Evolutionary conservation across 2,329 filamentous ascomycete genomes (phyloP).

Genomic region (Sphaceloma murrayae): DNA sequence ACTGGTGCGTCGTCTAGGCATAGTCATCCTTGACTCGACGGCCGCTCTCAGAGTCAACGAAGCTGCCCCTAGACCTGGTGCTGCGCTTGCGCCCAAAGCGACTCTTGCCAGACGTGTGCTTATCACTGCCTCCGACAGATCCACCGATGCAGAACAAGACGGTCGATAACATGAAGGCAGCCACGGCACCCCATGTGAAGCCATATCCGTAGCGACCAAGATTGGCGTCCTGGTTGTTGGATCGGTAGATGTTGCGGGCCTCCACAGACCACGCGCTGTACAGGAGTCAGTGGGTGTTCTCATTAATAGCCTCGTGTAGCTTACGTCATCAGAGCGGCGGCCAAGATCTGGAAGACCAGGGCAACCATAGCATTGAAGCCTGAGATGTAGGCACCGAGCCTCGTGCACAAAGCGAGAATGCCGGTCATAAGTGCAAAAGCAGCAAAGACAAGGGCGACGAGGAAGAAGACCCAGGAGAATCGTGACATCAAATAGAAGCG

Average conservation of each 20-base stretch:
- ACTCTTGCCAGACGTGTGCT: constrained; percentile 29
- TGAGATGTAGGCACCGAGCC: constrained; percentile 59
- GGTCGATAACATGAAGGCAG: constrained; percentile 55
- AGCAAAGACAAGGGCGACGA: constrained; percentile 75
- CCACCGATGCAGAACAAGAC: constrained; percentile 56
- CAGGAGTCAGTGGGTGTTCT: constrained; percentile 22
- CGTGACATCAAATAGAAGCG: constrained; percentile 78
- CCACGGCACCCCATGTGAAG: constrained; percentile 66
- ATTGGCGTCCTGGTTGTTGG: constrained; percentile 45
- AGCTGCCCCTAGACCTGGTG: constrained; percentile 41
- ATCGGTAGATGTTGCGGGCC: constrained; percentile 57
- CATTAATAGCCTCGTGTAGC: constrained; percentile 28
- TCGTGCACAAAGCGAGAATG: constrained; percentile 60
- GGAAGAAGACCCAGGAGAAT: constrained; percentile 85
- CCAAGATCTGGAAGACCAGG: constrained; percentile 59
- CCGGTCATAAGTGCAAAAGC: constrained; percentile 57
- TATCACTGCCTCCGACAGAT: constrained; percentile 33
- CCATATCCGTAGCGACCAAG: constrained; percentile 62
- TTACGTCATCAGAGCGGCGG: constrained; percentile 66
- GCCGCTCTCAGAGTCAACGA: constrained; percentile 47
- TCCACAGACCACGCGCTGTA: constrained; percentile 56
- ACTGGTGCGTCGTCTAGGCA: constrained; percentile 33
- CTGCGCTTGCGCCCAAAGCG: constrained; percentile 44
- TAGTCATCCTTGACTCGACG: constrained; percentile 64
- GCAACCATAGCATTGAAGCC: constrained; percentile 50